Conservation (phyloP, 106 monocot genomes). For the Vanilla planifolia region DNA sequence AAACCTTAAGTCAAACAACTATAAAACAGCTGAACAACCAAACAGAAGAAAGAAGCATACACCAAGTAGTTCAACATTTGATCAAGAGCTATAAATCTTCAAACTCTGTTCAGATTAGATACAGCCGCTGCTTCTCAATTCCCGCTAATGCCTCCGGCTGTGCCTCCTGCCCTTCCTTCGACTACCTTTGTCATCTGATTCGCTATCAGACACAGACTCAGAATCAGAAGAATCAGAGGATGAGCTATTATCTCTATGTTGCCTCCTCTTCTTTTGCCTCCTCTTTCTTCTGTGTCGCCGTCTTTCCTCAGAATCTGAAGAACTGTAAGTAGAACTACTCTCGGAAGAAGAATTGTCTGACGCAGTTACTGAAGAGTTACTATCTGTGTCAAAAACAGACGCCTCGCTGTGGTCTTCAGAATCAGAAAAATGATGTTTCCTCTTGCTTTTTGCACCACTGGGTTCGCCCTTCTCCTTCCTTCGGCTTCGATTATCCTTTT, state of each 20-base stretch:
- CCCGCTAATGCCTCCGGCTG: conserved; percentile 28
- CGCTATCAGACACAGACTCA: conserved; percentile 58
- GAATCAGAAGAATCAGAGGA: conserved; percentile 58
- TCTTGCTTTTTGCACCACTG: conserved; percentile 52
- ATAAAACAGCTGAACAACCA: no score
- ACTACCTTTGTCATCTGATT: conserved; percentile 43
- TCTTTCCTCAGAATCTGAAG: conserved; percentile 59
- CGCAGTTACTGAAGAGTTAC: conserved; percentile 46
- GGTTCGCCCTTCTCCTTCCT: conserved; percentile 25
- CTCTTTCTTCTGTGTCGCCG: conserved; percentile 40
- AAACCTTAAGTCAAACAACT: no score
- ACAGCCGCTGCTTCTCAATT: no score
- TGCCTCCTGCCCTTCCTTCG: conserved; percentile 60
- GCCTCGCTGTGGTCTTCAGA: conserved; percentile 59
- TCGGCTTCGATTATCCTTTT: conserved; percentile 9
- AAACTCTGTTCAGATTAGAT: no score
- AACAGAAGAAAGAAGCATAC: no score
- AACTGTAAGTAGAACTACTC: conserved; percentile 65
- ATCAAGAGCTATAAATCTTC: no score
- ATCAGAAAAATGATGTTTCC: conserved; percentile 55
- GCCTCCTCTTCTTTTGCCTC: conserved; percentile 52
- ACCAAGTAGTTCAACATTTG: no score
- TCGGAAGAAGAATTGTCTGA: conserved; percentile 56
- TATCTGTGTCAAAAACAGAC: conserved; percentile 63
- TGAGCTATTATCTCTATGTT: conserved; percentile 23